Conservation (phyloP, 2,329 filamentous ascomycete genomes). For the Lecanosticta acicola region DNA sequence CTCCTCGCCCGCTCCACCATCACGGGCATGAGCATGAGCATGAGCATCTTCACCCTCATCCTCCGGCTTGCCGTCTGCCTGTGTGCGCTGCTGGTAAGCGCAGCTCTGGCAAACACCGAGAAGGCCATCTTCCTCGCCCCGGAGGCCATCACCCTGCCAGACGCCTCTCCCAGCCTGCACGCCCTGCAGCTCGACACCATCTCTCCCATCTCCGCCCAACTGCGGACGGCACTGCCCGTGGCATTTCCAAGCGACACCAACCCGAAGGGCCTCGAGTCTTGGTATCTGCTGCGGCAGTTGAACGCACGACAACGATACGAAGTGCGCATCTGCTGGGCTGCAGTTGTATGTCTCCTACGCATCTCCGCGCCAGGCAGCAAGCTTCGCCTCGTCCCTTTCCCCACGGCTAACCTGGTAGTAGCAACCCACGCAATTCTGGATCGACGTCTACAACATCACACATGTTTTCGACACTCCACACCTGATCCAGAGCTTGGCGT, state of each 20-base stretch:
- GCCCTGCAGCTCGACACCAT: conserved; percentile 61
- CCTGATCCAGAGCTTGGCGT: conserved; percentile 28
- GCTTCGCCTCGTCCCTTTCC: not conserved
- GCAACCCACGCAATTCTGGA: conserved; percentile 78
- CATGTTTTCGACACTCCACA: conserved; percentile 48
- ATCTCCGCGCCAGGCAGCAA: conserved; percentile 3
- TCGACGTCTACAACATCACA: conserved; percentile 59
- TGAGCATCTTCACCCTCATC: too few species aligned
- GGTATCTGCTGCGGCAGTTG: conserved; percentile 71
- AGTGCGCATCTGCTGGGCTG: conserved; percentile 86
- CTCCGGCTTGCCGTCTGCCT: conserved; percentile 16
- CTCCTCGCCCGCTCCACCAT: conserved; percentile 20
- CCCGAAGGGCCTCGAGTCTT: conserved; percentile 60
- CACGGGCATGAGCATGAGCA: too few species aligned
- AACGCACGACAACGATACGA: conserved; percentile 75
- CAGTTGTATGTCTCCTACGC: conserved; percentile 60
- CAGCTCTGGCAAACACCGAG: conserved; percentile 67
- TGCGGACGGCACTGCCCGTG: conserved; percentile 61
- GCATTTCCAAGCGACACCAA: conserved; percentile 56
- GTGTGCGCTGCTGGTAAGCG: conserved; percentile 25
- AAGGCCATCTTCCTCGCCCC: conserved; percentile 85
- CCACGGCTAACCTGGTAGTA: conserved; percentile 35
- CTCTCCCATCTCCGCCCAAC: conserved; percentile 44
- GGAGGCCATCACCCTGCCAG: conserved; percentile 49
- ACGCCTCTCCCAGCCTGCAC: conserved; percentile 51